These are phyloP conservation scores for Phytophthora pisi DNA, from an alignment of 352 stramenopile species.

Conservation along the genomic window DNA sequence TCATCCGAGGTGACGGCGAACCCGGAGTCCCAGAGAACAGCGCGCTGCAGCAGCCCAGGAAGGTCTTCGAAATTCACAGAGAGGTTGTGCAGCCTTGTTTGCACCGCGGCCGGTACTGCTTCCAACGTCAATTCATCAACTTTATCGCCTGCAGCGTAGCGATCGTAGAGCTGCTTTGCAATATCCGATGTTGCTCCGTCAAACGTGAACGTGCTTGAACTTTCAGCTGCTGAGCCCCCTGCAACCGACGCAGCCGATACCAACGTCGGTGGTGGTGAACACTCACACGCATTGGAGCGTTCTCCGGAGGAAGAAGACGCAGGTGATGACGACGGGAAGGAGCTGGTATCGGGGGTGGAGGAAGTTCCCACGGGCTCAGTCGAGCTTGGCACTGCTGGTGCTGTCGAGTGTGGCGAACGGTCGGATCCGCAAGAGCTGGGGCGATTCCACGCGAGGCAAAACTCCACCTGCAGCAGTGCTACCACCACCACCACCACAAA, in stretches of 20 bases:
- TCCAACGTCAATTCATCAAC: constrained; percentile 18
- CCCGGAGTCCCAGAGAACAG: constrained; percentile 44
- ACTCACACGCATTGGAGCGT: constrained; percentile 11
- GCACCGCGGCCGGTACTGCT: constrained; percentile 9
- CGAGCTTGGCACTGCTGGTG: constrained; percentile 26
- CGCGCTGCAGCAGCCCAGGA: constrained; percentile 35
- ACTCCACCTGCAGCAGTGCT: constrained; percentile 5
- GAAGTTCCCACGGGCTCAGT: constrained; percentile 19
- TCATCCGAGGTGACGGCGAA: constrained; percentile 24
- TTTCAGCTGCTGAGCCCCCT: neutral
- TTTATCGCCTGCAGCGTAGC: constrained; percentile 25
- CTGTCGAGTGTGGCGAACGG: neutral
- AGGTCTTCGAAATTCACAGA: constrained; percentile 30
- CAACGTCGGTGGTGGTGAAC: constrained; percentile 10
- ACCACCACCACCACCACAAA: neutral
- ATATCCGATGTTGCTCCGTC: constrained; percentile 27
- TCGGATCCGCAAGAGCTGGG: constrained; percentile 15
- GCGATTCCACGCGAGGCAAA: constrained; percentile 4
- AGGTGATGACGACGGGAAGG: constrained; percentile 22
- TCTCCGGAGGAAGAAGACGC: constrained; percentile 3
- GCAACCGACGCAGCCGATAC: neutral
- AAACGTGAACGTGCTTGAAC: constrained; percentile 4
- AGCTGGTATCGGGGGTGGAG: constrained; percentile 10
- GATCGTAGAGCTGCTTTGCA: constrained; percentile 26
- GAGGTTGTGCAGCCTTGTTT: constrained; percentile 15